phyloP scores from a whole-genome alignment of 2,329 filamentous ascomycete species.

The Epichloe hybrida region DNA sequence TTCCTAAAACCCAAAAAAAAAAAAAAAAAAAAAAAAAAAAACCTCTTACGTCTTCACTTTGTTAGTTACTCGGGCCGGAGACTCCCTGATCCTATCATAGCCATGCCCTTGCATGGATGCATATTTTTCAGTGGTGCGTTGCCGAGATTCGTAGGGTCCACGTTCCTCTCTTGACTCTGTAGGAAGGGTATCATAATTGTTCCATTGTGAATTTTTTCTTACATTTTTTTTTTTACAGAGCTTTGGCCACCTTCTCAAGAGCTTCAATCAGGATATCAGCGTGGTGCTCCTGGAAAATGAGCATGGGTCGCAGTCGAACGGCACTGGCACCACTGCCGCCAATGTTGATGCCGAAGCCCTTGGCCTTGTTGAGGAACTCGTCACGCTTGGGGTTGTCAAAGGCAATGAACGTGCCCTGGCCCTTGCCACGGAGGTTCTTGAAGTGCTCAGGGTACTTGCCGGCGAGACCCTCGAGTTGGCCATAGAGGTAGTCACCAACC shows the following conservation, averaged over 20 bases:
- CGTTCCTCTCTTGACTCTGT: background rate
- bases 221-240: conserved; percentile 13
- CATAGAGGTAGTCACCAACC: conserved; percentile 68
- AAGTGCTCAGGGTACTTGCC: conserved; percentile 64
- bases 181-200: no score
- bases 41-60: background rate
- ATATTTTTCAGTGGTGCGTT: background rate
- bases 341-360: conserved; percentile 73
- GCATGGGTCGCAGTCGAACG: conserved; percentile 74
- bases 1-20: no score
- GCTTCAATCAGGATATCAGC: conserved; percentile 71
- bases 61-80: background rate
- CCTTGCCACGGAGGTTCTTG: conserved; percentile 73
- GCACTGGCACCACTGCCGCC: conserved; percentile 66
- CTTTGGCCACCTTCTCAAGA: conserved; percentile 58
- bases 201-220: no score
- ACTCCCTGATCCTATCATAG: background rate
- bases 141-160: background rate
- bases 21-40: background rate
- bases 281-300: conserved; percentile 85
- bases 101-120: background rate
- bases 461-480: conserved; percentile 52
- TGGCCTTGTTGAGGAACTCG: conserved; percentile 64
- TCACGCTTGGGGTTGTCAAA: conserved; percentile 77
- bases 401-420: conserved; percentile 82